Conservation (phyloP, 345 rosid species). For the Citrus reticulata region DNA sequence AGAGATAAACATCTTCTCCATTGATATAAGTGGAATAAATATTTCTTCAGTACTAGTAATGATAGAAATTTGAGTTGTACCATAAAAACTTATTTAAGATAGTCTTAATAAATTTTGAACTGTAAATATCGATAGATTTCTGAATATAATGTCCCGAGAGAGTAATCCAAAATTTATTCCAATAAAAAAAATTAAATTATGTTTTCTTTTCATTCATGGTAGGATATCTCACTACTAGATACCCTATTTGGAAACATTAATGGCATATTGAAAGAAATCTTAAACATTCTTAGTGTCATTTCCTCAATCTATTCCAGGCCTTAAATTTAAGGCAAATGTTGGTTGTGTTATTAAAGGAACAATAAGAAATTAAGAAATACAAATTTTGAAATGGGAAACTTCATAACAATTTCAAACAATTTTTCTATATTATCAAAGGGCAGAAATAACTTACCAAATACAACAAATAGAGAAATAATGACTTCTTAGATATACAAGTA, state of each 20-base stretch:
- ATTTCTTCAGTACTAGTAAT: too few species aligned
- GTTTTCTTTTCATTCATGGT: background rate
- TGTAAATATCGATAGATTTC: too few species aligned
- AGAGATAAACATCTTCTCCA: too few species aligned
- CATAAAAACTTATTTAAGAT: too few species aligned
- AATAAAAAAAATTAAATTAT: background rate
- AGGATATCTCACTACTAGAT: background rate
- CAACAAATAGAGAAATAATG: background rate
- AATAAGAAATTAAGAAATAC: background rate
- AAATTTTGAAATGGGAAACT: background rate
- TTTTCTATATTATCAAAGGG: background rate
- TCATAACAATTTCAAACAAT: background rate
- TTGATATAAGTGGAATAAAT: too few species aligned
- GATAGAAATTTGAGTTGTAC: too few species aligned
- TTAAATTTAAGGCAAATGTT: background rate
- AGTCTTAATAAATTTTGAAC: too few species aligned
- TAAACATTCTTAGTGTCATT: background rate
- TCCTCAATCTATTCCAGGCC: background rate
- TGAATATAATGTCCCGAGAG: too few species aligned
- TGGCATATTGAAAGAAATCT: background rate
- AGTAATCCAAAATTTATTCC: too few species aligned
- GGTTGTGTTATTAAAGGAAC: background rate
- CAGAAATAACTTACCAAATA: background rate
- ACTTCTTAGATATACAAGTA: background rate
- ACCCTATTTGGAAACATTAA: background rate